These are phyloP conservation scores for Torrubiella hemipterigena DNA, from an alignment of 2,329 filamentous ascomycete species.

Conservation along the genomic window DNA sequence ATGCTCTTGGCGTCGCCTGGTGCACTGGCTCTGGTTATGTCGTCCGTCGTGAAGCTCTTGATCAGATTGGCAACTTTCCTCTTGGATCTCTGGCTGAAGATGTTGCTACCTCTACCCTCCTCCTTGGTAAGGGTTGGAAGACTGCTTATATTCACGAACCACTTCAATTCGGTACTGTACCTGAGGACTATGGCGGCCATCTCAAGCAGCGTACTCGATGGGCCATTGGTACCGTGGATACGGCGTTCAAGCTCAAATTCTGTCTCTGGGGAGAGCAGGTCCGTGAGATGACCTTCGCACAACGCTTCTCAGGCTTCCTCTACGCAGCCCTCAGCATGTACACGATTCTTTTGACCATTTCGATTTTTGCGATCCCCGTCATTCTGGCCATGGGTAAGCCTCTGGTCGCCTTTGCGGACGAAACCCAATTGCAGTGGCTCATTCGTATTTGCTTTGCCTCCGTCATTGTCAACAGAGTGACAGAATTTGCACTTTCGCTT, in stretches of 20 bases:
- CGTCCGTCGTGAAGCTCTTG: slow-evolving; percentile 44
- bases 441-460: slow-evolving; percentile 42
- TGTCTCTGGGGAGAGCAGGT: slow-evolving; percentile 43
- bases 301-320: slow-evolving; percentile 47
- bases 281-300: slow-evolving; percentile 39
- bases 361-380: slow-evolving; percentile 46
- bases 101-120: slow-evolving; percentile 43
- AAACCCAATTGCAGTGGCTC: slow-evolving; percentile 44
- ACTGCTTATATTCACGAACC: slow-evolving; percentile 48
- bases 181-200: slow-evolving; percentile 42
- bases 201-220: slow-evolving; percentile 45
- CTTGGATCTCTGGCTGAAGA: slow-evolving; percentile 49
- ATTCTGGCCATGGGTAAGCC: slow-evolving; percentile 44
- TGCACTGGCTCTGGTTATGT: slow-evolving; percentile 54
- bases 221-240: slow-evolving; percentile 45
- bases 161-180: slow-evolving; percentile 47
- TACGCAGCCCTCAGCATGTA: slow-evolving; percentile 44
- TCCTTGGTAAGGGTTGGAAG: slow-evolving; percentile 50
- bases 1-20: slow-evolving; percentile 43
- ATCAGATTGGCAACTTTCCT: slow-evolving; percentile 50
- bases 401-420: slow-evolving; percentile 41
- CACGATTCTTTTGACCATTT: slow-evolving; percentile 40
- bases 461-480: slow-evolving; percentile 37
- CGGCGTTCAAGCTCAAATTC: slow-evolving; percentile 47
- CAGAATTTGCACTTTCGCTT: slow-evolving; percentile 45